Evolutionary conservation across 2,329 filamentous ascomycete genomes (phyloP).

Genomic region (Magnaporthiopsis rhizophila): DNA sequence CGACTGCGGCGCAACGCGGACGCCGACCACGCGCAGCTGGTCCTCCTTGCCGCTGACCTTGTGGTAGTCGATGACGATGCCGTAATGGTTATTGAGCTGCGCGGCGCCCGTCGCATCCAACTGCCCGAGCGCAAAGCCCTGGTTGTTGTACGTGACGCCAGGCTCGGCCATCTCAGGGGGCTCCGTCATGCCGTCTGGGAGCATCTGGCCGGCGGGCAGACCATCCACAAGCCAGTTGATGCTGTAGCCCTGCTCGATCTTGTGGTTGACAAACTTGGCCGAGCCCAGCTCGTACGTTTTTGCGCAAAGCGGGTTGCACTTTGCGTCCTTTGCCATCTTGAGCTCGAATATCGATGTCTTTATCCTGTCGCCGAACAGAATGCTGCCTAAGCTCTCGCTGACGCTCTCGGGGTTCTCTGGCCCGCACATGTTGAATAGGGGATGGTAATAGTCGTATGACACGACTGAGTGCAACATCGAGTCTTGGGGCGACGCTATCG

Average conservation of each 20-base stretch:
- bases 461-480: conserved; percentile 84
- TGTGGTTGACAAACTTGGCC: conserved; percentile 71
- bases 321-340: conserved; percentile 78
- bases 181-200: not conserved
- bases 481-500: conserved; percentile 69
- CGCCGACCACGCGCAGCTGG: conserved; percentile 83
- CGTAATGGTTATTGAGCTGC: conserved; percentile 86
- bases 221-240: conserved; percentile 96
- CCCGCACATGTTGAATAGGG: conserved; percentile 78
- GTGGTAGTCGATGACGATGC: conserved; percentile 91
- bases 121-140: conserved; percentile 75
- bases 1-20: conserved; percentile 78
- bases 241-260: conserved; percentile 80
- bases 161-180: conserved; percentile 52
- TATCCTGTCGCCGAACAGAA: conserved; percentile 94
- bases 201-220: conserved; percentile 71
- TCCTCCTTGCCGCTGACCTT: conserved; percentile 57
- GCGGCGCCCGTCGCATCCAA: conserved; percentile 37
- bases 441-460: conserved; percentile 93
- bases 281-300: conserved; percentile 55
- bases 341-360: conserved; percentile 89
- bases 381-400: conserved; percentile 87
- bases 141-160: conserved; percentile 78
- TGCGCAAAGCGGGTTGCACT: conserved; percentile 73
- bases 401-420: conserved; percentile 70